Base-by-base conservation (phyloP, 257 asterid genomes). In the Solanum habrochaites region DNA sequence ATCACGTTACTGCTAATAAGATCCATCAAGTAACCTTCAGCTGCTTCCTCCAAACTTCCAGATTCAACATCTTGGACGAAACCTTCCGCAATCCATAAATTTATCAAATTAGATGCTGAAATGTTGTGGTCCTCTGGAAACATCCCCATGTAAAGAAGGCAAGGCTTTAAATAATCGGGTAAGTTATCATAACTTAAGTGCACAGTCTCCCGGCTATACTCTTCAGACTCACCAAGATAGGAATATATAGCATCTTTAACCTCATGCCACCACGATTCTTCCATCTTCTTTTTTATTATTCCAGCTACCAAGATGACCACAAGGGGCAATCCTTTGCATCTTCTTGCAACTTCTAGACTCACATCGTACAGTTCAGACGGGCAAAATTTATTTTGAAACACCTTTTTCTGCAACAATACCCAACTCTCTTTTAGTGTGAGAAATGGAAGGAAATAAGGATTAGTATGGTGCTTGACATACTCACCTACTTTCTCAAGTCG, bases 21-120 rank as follows among this genome's bases (percentile, higher is more conserved):
- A 58, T 58, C 66, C 66, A 3, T 58, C 66, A 58, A 58, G 66
- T 58, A 58, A 58, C 66, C 66, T 58, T 58, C 27, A 8, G 66
- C 66, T 58, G 67, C 67, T 58, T 58, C 67, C 23, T 58, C 67
- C 66, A 58, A 21, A 20, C 66, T 21, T 58, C 66, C 66, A 23
- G 71, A 49, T 45, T 32, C 21, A 11, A 39, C n/a, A 29, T 73
- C 32, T 27, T 42, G 72, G 27, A 86, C 67, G 25, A 86, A 86
- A 12, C 88, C 88, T 77, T 86, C 88, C 0, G 64, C 73, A 27
- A 86, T 72, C 88, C 84, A 86, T n/a, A 86, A 72, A 15, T 71
- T 43, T 42, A 27, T 49, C 75, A 86, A 72, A 74, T 23, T n/a
- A 29, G 74, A 62, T 40, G 39, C 71, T 25, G 66, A 27, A 72